These are phyloP conservation scores for Zymoseptoria tritici DNA, from an alignment of 2,329 filamentous ascomycete genomes.

Conservation along the genomic window DNA sequence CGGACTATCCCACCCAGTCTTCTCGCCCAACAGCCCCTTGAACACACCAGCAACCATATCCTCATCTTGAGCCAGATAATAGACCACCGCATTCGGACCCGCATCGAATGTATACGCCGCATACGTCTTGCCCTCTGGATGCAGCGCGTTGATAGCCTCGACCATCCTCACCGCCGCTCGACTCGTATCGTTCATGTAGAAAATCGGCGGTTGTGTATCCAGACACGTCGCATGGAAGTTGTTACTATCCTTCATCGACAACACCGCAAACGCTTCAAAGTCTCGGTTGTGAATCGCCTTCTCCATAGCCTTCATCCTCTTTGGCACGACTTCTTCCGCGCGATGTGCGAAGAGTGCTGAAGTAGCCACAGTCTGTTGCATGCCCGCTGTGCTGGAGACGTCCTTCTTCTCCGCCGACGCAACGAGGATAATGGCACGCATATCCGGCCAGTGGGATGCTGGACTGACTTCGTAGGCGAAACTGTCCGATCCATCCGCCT, in stretches of 20 bases:
- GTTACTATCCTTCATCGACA: slow-evolving; percentile 96
- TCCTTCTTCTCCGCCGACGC: slow-evolving; percentile 93
- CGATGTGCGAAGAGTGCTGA: slow-evolving; percentile 79
- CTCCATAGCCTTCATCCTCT: slow-evolving; percentile 78
- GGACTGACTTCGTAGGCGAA: slow-evolving; percentile 82
- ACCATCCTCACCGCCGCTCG: slow-evolving; percentile 80
- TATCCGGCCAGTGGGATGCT: slow-evolving; percentile 86
- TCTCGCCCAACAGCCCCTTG: slow-evolving; percentile 55
- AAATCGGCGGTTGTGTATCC: slow-evolving; percentile 94
- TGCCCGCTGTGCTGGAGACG: slow-evolving; percentile 83
- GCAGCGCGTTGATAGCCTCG: slow-evolving; percentile 72
- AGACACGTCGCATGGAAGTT: slow-evolving; percentile 92
- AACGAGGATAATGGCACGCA: slow-evolving; percentile 87
- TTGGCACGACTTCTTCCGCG: slow-evolving; percentile 68
- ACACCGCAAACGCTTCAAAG: slow-evolving; percentile 77
- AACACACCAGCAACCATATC: slow-evolving; percentile 69
- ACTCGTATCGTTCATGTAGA: slow-evolving; percentile 95
- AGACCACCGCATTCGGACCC: slow-evolving; percentile 92
- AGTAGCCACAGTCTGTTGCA: slow-evolving; percentile 93
- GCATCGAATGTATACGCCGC: slow-evolving; percentile 97
- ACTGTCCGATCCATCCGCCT: slow-evolving; percentile 75
- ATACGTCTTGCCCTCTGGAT: slow-evolving; percentile 61
- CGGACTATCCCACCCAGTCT: slow-evolving; percentile 63
- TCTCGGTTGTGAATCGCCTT: slow-evolving; percentile 68
- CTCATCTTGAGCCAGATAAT: slow-evolving; percentile 78